phyloP scores from a whole-genome alignment of 2,329 filamentous ascomycete species.

The Aspergillus bombycis region DNA sequence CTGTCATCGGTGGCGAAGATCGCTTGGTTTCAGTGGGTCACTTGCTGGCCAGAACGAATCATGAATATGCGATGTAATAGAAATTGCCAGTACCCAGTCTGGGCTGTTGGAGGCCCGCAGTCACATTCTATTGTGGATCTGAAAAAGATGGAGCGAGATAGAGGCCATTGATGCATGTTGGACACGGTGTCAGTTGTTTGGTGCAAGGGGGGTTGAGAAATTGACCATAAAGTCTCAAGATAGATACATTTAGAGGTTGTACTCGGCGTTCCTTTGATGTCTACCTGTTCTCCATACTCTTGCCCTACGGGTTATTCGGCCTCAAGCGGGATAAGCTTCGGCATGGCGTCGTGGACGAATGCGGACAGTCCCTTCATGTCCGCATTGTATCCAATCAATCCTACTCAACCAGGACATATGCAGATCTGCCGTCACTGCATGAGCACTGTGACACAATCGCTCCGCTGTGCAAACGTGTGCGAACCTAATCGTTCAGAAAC shows the following conservation, averaged over 20 bases:
- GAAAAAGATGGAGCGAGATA: conserved; percentile 18
- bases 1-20: conserved; percentile 22
- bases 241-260: background rate
- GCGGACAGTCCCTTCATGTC: background rate
- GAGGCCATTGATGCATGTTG: background rate
- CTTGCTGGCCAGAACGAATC: conserved; percentile 19
- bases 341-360: conserved; percentile 1
- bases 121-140: conserved; percentile 17
- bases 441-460: background rate
- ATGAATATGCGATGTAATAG: conserved; percentile 23
- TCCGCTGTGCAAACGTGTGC: background rate
- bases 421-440: background rate
- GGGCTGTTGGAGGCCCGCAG: background rate
- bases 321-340: conserved; percentile 8
- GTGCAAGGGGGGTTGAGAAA: background rate
- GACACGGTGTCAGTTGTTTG: background rate
- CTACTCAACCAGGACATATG: background rate
- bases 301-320: background rate
- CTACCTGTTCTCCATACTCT: background rate
- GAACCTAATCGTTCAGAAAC: background rate
- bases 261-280: background rate
- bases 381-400: background rate
- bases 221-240: background rate
- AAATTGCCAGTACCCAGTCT: conserved; percentile 16
- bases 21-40: conserved; percentile 20